Percentiles rank a stretch among this genome's conserved stretches.
Conservation (phyloP, 371 early-diverging fungal species). For the Caulochytrium protostelioides region DNA sequence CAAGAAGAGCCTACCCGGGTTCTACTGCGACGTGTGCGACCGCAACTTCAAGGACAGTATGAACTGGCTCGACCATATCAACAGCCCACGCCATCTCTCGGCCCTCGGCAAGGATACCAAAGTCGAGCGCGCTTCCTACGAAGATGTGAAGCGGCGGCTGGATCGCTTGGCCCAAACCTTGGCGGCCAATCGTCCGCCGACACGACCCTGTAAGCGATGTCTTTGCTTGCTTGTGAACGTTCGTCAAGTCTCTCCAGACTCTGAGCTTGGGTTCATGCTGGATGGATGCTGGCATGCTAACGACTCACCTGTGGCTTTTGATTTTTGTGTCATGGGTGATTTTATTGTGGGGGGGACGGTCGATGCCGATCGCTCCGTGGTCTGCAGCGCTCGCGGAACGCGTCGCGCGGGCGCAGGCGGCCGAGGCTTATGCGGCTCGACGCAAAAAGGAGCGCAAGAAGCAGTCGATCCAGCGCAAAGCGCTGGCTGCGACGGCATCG, state of each 20-base stretch:
- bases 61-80: slow-evolving; percentile 71
- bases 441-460: slow-evolving; percentile 14
- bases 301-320: too few relatives aligned
- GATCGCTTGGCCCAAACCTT: too few relatives aligned
- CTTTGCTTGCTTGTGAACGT: neutral
- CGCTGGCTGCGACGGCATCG: slow-evolving; percentile 5
- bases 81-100: slow-evolving; percentile 56
- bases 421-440: slow-evolving; percentile 18
- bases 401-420: slow-evolving; percentile 15
- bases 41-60: slow-evolving; percentile 63
- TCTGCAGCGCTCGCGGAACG: slow-evolving; percentile 17
- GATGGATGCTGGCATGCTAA: too few relatives aligned
- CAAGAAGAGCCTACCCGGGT: too few relatives aligned
- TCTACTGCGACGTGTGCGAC: slow-evolving; percentile 73
- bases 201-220: neutral
- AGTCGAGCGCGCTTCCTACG: too few relatives aligned
- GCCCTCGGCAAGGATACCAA: neutral
- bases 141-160: neutral
- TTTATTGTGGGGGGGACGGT: too few relatives aligned
- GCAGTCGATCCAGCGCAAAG: slow-evolving; percentile 13
- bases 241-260: neutral
- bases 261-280: neutral
- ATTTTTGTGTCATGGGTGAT: too few relatives aligned
- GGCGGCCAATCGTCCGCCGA: neutral
- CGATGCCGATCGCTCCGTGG: neutral